Conservation (phyloP, 2,329 filamentous ascomycete genomes). For the Dactylellina haptotyla region DNA sequence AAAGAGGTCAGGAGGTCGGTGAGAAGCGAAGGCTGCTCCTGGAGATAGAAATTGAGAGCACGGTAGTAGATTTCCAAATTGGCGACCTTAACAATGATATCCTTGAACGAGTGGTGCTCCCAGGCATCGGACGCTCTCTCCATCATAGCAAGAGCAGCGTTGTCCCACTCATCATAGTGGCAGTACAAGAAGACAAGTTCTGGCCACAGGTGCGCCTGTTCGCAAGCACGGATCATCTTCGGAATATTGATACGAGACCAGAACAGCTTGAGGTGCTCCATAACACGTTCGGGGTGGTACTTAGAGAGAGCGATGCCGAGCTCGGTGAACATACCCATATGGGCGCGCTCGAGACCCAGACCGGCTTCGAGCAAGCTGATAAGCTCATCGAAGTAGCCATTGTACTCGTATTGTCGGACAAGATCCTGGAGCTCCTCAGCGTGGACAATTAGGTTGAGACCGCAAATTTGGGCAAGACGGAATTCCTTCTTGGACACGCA, state of each 20-base stretch:
- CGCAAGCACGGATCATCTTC: conserved; percentile 91
- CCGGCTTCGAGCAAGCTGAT: conserved; percentile 94
- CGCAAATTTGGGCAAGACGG: conserved; percentile 97
- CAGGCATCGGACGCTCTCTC: conserved; percentile 96
- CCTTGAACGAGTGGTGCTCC: conserved; percentile 99
- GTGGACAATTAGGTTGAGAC: conserved; percentile 96
- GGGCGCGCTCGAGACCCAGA: conserved; percentile 86
- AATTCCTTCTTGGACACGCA: conserved; percentile 99
- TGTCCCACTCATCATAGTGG: conserved; percentile 98
- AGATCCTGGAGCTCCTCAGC: conserved; percentile 93
- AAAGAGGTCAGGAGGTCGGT: conserved; percentile 94
- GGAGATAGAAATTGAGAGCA: conserved; percentile 68
- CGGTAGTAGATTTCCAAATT: conserved; percentile 99
- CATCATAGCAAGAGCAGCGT: conserved; percentile 96
- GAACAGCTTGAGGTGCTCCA: conserved; percentile 99
- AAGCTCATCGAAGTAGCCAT: conserved; percentile 98
- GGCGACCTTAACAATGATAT: conserved; percentile 95
- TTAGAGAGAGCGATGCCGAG: conserved; percentile 90
- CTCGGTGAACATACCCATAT: conserved; percentile 98
- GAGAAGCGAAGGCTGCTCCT: conserved; percentile 92
- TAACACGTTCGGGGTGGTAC: conserved; percentile 93
- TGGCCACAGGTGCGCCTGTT: conserved; percentile 95
- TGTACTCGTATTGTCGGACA: conserved; percentile 94
- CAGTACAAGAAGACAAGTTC: conserved; percentile 98
- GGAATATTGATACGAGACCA: conserved; percentile 98